Evolutionary conservation across 331 rosid species (phyloP).

Genomic region (Telfairia occidentalis): DNA sequence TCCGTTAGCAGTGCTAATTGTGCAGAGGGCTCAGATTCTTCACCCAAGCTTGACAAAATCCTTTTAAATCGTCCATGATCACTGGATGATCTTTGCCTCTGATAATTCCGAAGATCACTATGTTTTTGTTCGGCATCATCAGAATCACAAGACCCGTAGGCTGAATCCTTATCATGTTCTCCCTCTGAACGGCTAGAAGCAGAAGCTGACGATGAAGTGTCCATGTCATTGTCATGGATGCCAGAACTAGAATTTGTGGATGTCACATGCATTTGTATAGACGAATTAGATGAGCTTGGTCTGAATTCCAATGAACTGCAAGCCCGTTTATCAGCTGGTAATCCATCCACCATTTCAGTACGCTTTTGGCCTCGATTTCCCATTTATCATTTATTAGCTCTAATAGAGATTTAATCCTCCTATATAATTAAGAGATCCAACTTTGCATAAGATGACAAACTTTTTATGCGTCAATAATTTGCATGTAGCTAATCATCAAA

Average conservation of each 20-base stretch:
- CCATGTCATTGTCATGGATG: constrained; percentile 70
- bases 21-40: constrained; percentile 54
- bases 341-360: constrained; percentile 58
- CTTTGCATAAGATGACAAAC: neutral
- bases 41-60: constrained; percentile 54
- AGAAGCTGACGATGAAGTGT: constrained; percentile 82
- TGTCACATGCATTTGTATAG: constrained; percentile 41
- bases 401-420: constrained; percentile 24
- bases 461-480: neutral
- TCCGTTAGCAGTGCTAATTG: constrained; percentile 62
- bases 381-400: constrained; percentile 35
- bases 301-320: constrained; percentile 83
- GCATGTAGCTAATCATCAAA: neutral
- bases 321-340: constrained; percentile 77
- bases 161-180: constrained; percentile 71
- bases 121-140: constrained; percentile 74
- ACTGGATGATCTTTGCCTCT: constrained; percentile 53
- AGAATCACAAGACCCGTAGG: constrained; percentile 90
- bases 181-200: constrained; percentile 78
- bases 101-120: constrained; percentile 49
- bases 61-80: constrained; percentile 75
- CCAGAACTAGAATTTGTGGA: constrained; percentile 36
- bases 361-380: constrained; percentile 88
- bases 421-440: constrained; percentile 21
- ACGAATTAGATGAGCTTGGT: constrained; percentile 67